Conservation (phyloP, 1,284 basidiomycete genomes). For the Marasmius oreades region DNA sequence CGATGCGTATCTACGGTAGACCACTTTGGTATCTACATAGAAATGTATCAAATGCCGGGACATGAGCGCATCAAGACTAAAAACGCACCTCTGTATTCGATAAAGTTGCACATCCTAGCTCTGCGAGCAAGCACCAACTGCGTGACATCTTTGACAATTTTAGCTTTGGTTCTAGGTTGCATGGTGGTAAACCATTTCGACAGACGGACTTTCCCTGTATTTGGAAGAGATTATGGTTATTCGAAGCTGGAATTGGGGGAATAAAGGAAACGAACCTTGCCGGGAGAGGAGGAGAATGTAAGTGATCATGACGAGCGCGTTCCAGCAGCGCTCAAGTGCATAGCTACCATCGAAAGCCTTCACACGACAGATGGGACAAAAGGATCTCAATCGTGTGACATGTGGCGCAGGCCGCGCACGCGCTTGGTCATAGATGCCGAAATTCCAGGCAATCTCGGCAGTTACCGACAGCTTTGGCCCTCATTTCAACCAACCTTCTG, state of each 20-base stretch:
- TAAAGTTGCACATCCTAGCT: constrained; percentile 98
- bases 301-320: constrained; percentile 57
- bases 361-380: no score
- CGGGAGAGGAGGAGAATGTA: constrained; percentile 92
- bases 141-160: constrained; percentile 99
- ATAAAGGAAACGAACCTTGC: constrained; percentile 63
- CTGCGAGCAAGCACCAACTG: constrained; percentile 97
- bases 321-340: neutral
- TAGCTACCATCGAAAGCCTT: no score
- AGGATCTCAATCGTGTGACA: no score
- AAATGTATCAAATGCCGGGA: neutral
- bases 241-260: neutral
- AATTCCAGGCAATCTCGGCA: no score
- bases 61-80: no score
- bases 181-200: constrained; percentile 99
- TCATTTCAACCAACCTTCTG: no score
- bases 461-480: no score
- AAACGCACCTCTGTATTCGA: constrained; percentile 93
- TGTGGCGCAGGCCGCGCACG: no score
- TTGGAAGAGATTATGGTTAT: neutral
- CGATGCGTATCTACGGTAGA: constrained; percentile 98
- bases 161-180: constrained; percentile 90
- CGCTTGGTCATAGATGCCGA: no score
- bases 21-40: constrained; percentile 83
- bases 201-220: constrained; percentile 90